Evolutionary conservation across 768 basidiomycete species (phyloP), one percentile per base, ranked within the genome.

Genomic region (Mycena leptocephala): DNA sequence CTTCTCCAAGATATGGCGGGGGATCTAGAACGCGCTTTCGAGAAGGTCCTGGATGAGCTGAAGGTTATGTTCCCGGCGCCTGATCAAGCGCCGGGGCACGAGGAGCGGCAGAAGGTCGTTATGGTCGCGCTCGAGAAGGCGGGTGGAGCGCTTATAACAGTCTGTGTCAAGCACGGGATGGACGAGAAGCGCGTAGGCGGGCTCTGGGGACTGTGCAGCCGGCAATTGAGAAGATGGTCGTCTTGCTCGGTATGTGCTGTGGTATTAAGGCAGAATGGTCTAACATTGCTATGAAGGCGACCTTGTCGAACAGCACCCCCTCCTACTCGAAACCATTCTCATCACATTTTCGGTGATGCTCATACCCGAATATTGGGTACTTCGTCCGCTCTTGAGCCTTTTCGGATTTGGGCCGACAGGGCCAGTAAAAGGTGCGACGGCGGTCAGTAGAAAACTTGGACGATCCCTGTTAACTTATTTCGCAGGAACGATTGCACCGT

Each of bases 341-440:
- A 66, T 84, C 63, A 68, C 79, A 9, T 80, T 48, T 7, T 78
- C 79, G 13, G 43, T 80, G 13, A 13, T 84, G 41, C 64, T 86
- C 67, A 72, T 86, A 30, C 86, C 86, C 4, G 83, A 86, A 63
- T 59, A 46, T 26, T 80, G 75, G 78, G 14, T 88, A 20, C 71
- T 85, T 33, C 82, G 84, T 22, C 83, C 81, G 10, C 14, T 87
- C 10, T 67, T 86, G 16, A 63, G 81, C 3, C 9, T 86, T 2
- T 84, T 88, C 68, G 87, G 87, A n/a, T 86, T 87, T 67, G 83
- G 84, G 0, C 82, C 82, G 18, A 37, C n/a, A 20, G 86, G 85
- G 7, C 83, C 84, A 7, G 78, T 81, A 5, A 83, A 85, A 84
- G 84, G 86, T 85, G 37, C 32, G 58, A 30, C 3, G 35, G 10